Conservation (phyloP, 2,329 filamentous ascomycete genomes). For the Phialophora tarda region DNA sequence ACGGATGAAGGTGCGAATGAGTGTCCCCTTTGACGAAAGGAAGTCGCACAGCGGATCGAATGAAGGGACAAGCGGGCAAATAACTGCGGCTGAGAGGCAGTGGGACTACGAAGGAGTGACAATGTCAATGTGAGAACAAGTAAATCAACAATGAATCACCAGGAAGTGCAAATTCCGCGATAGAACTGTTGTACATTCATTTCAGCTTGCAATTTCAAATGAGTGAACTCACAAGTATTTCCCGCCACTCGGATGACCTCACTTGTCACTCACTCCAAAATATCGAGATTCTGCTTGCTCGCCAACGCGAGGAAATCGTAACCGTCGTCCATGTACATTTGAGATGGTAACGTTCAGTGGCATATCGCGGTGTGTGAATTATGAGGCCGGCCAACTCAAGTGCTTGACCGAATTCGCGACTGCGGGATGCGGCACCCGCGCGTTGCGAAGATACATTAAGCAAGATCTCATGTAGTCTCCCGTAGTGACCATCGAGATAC, state of each 20-base stretch:
- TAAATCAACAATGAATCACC: background rate
- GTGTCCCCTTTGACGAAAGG: background rate
- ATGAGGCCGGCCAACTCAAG: background rate
- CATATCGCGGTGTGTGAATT: background rate
- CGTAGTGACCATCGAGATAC: background rate
- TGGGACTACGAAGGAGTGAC: conserved; percentile 1
- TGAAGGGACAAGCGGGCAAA: background rate
- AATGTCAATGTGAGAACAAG: background rate
- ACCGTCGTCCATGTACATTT: background rate
- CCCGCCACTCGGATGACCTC: background rate
- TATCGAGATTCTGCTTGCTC: background rate
- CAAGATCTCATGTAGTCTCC: background rate
- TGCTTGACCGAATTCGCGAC: background rate
- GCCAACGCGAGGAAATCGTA: background rate
- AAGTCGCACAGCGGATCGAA: background rate
- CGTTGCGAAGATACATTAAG: background rate
- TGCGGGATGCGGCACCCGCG: background rate
- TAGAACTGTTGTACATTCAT: background rate
- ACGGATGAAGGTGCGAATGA: background rate
- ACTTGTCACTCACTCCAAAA: conserved; percentile 1
- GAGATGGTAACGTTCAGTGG: background rate
- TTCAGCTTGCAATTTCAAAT: conserved; percentile 3
- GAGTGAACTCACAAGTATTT: background rate
- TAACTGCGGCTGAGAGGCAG: background rate
- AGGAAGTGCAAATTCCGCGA: background rate